These are phyloP conservation scores for Phytophthora parvispora DNA, from an alignment of 352 stramenopile species.

Conservation along the genomic window DNA sequence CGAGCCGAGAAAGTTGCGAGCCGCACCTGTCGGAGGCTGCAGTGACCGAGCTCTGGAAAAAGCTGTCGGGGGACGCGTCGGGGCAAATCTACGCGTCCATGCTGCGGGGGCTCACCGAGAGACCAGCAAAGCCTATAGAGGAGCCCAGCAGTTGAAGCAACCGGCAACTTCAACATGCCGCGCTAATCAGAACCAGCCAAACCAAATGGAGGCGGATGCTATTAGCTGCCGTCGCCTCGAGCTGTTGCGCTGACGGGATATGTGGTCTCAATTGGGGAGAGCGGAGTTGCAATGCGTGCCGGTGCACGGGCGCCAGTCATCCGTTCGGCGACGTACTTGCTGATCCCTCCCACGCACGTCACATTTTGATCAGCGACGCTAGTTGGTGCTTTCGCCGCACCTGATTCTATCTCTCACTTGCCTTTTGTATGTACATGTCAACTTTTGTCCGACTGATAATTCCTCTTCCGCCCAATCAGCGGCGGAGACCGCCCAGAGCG, in stretches of 20 bases:
- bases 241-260: too few relatives aligned
- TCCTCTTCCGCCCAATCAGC: constrained; percentile 2
- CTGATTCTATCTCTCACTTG: constrained; percentile 20
- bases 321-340: constrained; percentile 12
- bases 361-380: constrained; percentile 18
- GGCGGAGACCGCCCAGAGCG: not conserved
- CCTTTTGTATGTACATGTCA: constrained; percentile 1
- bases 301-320: constrained; percentile 15
- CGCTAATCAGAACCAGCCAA: not conserved
- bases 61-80: constrained; percentile 27
- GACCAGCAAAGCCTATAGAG: not conserved
- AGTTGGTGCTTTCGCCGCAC: not conserved
- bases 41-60: constrained; percentile 31
- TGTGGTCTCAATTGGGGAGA: not conserved
- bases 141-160: constrained; percentile 3
- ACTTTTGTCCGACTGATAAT: not conserved
- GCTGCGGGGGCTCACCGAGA: constrained; percentile 12
- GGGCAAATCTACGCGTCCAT: constrained; percentile 33
- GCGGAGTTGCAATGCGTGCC: not conserved
- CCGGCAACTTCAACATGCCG: constrained; percentile 30
- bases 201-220: not conserved
- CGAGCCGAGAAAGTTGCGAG: constrained; percentile 10
- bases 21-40: not conserved
- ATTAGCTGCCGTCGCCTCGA: not conserved
- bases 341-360: constrained; percentile 30